Conservation (phyloP, 169 alveolate genomes). For the Plasmodium blacklocki region DNA sequence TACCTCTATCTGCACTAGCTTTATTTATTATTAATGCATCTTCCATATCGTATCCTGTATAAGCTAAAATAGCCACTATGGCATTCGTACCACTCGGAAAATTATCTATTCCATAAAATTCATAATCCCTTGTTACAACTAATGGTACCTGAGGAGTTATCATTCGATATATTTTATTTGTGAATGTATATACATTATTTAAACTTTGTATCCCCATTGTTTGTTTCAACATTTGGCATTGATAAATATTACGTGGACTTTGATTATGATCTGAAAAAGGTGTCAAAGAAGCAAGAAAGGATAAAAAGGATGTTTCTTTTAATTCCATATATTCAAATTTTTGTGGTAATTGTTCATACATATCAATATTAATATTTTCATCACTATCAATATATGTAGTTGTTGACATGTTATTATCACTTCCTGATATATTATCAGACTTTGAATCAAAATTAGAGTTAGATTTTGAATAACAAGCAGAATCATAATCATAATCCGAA, state of each 20-base stretch:
- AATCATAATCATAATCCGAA: slow-evolving; percentile 23
- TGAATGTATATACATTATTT: slow-evolving; percentile 95
- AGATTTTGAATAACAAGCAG: slow-evolving; percentile 18
- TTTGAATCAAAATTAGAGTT: slow-evolving; percentile 26
- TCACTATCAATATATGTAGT: slow-evolving; percentile 65
- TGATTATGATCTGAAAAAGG: slow-evolving; percentile 99
- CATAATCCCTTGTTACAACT: slow-evolving; percentile 95
- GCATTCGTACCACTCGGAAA: slow-evolving; percentile 99
- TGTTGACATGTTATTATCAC: slow-evolving; percentile 16
- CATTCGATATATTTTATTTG: slow-evolving; percentile 95
- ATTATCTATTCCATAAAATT: slow-evolving; percentile 94
- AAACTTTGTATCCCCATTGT: slow-evolving; percentile 99
- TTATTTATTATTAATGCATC: slow-evolving; percentile 99
- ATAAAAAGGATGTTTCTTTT: slow-evolving; percentile 95
- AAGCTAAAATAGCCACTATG: slow-evolving; percentile 99
- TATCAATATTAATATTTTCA: slow-evolving; percentile 69
- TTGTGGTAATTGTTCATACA: slow-evolving; percentile 87
- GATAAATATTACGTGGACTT: slow-evolving; percentile 99
- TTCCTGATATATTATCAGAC: background rate
- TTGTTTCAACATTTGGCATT: slow-evolving; percentile 99
- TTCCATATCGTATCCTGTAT: slow-evolving; percentile 99
- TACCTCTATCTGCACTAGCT: slow-evolving; percentile 99
- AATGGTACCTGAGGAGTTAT: slow-evolving; percentile 98
- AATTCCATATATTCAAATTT: slow-evolving; percentile 96
- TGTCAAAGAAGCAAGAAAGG: slow-evolving; percentile 96